These are phyloP conservation scores for Arachnomyces sp. DNA, from an alignment of 2,329 filamentous ascomycete species.

Conservation along the genomic window DNA sequence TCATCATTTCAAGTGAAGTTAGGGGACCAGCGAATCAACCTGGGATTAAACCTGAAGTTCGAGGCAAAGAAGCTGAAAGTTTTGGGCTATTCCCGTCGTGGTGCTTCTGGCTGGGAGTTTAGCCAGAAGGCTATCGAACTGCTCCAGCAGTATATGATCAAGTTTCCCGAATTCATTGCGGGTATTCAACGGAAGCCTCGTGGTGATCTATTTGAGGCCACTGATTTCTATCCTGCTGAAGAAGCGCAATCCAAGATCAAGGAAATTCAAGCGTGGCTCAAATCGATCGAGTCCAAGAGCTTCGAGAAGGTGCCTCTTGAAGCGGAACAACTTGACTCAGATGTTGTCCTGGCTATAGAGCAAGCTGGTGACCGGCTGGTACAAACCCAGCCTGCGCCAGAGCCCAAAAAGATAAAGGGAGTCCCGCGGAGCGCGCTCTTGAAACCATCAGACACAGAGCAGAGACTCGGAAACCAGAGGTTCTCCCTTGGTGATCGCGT, in stretches of 20 bases:
- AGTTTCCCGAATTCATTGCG: slow-evolving; percentile 91
- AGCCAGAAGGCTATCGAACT: slow-evolving; percentile 74
- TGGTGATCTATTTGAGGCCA: slow-evolving; percentile 73
- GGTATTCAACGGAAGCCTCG: slow-evolving; percentile 78
- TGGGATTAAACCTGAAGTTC: slow-evolving; percentile 94
- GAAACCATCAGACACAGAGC: slow-evolving; percentile 92
- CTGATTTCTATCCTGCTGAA: slow-evolving; percentile 71
- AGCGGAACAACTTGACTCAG: slow-evolving; percentile 90
- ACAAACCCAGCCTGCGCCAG: slow-evolving; percentile 44
- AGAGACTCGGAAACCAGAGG: slow-evolving; percentile 73
- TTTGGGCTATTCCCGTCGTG: slow-evolving; percentile 85
- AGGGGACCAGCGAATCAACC: slow-evolving; percentile 73
- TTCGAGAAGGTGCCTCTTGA: slow-evolving; percentile 95
- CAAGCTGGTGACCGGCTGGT: slow-evolving; percentile 59
- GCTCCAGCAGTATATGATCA: slow-evolving; percentile 80
- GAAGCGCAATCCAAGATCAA: slow-evolving; percentile 73
- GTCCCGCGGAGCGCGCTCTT: slow-evolving; percentile 82
- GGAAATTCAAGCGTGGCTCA: slow-evolving; percentile 89
- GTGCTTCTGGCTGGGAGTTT: slow-evolving; percentile 87
- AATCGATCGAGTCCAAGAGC: slow-evolving; percentile 79
- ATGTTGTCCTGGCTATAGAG: slow-evolving; percentile 75
- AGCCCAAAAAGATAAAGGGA: slow-evolving; percentile 63
- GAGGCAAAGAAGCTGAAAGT: slow-evolving; percentile 94
- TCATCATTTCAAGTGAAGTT: slow-evolving; percentile 83
- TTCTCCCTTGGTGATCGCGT: slow-evolving; percentile 84